Percentiles rank a stretch among this genome's conserved stretches.
These are phyloP conservation scores for Ceratobasidium sp. DNA, from an alignment of 1,284 basidiomycete genomes.

Conservation along the genomic window DNA sequence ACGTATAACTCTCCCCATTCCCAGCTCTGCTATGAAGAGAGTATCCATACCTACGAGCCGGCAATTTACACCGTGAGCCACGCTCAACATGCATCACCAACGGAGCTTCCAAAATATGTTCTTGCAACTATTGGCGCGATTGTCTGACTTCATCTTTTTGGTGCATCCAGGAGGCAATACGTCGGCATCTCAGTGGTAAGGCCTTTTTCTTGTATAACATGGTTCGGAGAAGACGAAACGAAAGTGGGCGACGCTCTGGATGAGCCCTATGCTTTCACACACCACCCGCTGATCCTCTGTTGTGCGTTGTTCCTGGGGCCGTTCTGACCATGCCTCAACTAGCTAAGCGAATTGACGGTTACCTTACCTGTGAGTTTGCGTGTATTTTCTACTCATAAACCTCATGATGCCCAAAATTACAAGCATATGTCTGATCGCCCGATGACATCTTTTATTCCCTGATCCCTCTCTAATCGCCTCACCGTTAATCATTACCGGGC, in stretches of 20 bases:
- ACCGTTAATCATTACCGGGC: too few species aligned
- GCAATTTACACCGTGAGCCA: conserved; percentile 75
- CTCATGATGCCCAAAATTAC: conserved; percentile 64
- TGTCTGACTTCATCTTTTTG: conserved; percentile 45
- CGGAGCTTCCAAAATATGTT: conserved; percentile 62
- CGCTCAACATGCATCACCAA: conserved; percentile 86
- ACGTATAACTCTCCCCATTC: too few species aligned
- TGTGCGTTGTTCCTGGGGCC: too few species aligned
- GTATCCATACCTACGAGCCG: conserved; percentile 74
- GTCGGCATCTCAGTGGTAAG: not conserved
- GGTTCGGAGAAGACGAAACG: conserved; percentile 54
- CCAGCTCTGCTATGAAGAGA: conserved; percentile 67
- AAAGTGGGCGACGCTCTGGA: conserved; percentile 59
- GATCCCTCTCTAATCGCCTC: not conserved
- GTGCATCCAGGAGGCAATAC: not conserved
- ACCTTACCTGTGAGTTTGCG: not conserved
- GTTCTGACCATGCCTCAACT: too few species aligned
- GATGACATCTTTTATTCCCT: conserved; percentile 32
- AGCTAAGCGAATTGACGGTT: not conserved
- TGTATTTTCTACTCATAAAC: conserved; percentile 37
- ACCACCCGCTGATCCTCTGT: conserved; percentile 61
- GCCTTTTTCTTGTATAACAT: conserved; percentile 47
- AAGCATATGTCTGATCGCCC: conserved; percentile 71
- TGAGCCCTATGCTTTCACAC: conserved; percentile 58
- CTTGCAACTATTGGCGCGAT: conserved; percentile 41